Percentiles rank a stretch among this genome's conserved stretches.
Conservation (phyloP, 2,329 filamentous ascomycete species). For the Elsinoe arachidis region DNA sequence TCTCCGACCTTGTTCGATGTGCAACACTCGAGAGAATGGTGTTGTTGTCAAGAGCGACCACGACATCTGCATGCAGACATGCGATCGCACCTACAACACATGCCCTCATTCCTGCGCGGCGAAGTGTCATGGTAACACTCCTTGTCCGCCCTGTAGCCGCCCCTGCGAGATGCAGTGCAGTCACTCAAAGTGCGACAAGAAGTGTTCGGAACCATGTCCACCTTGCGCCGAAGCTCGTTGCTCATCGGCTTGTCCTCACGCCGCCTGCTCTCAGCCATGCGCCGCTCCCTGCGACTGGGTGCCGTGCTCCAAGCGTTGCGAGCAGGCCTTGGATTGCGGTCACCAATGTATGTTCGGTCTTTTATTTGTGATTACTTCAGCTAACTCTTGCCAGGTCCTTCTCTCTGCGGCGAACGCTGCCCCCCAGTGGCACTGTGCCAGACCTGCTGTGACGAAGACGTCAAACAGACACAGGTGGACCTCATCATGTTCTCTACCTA, state of each 20-base stretch:
- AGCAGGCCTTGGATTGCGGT: conserved; percentile 45
- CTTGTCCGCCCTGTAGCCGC: conserved; percentile 41
- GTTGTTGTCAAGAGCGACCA: conserved; percentile 34
- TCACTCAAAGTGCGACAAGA: conserved; percentile 48
- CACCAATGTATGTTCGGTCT: conserved; percentile 44
- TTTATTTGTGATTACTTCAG: background rate
- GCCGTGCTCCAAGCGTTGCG: conserved; percentile 55
- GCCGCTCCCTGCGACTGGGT: conserved; percentile 59
- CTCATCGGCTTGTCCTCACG: background rate
- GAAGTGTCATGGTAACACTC: conserved; percentile 43
- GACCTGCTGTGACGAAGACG: conserved; percentile 38
- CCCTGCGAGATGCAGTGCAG: conserved; percentile 49
- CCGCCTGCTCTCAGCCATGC: conserved; percentile 35
- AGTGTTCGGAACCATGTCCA: conserved; percentile 51
- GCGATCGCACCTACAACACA: conserved; percentile 42
- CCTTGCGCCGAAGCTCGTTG: conserved; percentile 39
- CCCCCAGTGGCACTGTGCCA: conserved; percentile 49
- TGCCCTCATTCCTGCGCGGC: conserved; percentile 49
- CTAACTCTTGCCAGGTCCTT: conserved; percentile 33
- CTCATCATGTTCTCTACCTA: conserved; percentile 48
- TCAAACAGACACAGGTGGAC: conserved; percentile 47
- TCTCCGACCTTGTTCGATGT: conserved; percentile 40
- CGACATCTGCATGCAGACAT: conserved; percentile 40
- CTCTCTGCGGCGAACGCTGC: conserved; percentile 56
- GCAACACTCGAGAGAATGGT: conserved; percentile 33